These are phyloP conservation scores for Tagetes patula DNA, from an alignment of 129 eudicot species.

Conservation along the genomic window DNA sequence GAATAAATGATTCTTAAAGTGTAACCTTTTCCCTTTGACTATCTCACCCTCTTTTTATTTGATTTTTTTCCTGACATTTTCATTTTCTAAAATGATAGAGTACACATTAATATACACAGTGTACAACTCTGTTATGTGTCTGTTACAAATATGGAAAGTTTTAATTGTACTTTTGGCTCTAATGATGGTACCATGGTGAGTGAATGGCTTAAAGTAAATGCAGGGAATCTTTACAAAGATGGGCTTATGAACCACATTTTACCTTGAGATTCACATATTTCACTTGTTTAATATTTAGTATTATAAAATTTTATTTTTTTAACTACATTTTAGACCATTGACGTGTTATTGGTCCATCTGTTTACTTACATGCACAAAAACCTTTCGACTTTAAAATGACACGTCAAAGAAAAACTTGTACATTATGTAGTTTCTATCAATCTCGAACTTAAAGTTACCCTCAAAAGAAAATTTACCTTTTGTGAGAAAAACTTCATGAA, in stretches of 20 bases:
- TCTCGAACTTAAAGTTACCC: no score
- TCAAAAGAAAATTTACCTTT: no score
- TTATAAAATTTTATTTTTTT: no score
- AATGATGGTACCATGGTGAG: constrained; percentile 24
- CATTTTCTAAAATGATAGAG: neutral
- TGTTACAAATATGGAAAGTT: constrained; percentile 20
- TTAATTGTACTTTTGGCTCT: constrained; percentile 6
- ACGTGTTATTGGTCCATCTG: no score
- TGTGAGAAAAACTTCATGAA: no score
- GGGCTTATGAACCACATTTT: constrained; percentile 30
- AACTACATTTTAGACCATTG: no score
- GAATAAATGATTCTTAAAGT: constrained; percentile 24
- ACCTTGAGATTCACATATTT: constrained; percentile 36
- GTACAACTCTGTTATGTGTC: constrained; percentile 26
- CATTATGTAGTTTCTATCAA: no score
- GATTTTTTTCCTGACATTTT: constrained; percentile 27
- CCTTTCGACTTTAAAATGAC: no score
- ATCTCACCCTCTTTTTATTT: constrained; percentile 9
- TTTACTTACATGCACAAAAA: no score
- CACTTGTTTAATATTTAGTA: neutral
- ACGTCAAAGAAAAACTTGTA: no score
- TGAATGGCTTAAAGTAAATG: constrained; percentile 28
- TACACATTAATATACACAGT: neutral
- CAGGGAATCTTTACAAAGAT: constrained; percentile 33
- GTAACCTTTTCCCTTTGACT: constrained; percentile 28